Evolutionary conservation across 371 early-diverging fungal genomes (phyloP), one percentile per base, ranked within the genome.

Genomic region (Choanephora cucurbitarum): DNA sequence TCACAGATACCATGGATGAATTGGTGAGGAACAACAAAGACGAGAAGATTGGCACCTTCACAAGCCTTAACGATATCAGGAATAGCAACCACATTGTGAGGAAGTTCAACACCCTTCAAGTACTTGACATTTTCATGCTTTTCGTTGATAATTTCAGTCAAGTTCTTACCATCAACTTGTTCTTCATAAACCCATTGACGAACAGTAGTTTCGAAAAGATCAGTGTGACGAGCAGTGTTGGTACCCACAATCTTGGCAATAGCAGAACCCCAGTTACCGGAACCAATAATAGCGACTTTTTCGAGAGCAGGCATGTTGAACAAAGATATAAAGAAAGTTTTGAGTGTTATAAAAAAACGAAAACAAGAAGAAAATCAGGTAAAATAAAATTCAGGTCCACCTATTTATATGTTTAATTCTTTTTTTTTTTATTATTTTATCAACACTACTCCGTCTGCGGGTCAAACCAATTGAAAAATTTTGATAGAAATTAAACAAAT

Each of bases 151-250:
- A 97, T 87, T 5, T 96, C 93, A n/a, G 96, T 92, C 48, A 99
- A 81, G 53, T 92, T 91, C 57, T 85, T 69, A 33, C 92, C 94
- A 41, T 94, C 78, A 45, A 95, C 78, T 40, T 67, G 59, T 72
- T 98, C 98, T 69, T 96, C 93, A 79, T 85, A 95, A n/a, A 96
- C 95, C 97, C 97, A 99, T 85, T 97, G 90, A 55, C 84, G 88
- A 42, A 98, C 94, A 47, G 88, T 81, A 31, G 73, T 64, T 70
- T 94, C 88, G 72, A 94, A 92, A 44, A 89, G 56, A 41, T 81
- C 77, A n/a, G 72, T 67, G 47, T 81, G 79, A 45, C 76, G 69
- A 44, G 55, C 46, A 39, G 94, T 91, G 72, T 97, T 98, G 61
- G 77, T 70, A 41, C 95, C 98, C 28, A 98, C 78, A 54, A 99